Conservation (phyloP, 768 basidiomycete species). For the Hygrophoropsis aurantiaca region DNA sequence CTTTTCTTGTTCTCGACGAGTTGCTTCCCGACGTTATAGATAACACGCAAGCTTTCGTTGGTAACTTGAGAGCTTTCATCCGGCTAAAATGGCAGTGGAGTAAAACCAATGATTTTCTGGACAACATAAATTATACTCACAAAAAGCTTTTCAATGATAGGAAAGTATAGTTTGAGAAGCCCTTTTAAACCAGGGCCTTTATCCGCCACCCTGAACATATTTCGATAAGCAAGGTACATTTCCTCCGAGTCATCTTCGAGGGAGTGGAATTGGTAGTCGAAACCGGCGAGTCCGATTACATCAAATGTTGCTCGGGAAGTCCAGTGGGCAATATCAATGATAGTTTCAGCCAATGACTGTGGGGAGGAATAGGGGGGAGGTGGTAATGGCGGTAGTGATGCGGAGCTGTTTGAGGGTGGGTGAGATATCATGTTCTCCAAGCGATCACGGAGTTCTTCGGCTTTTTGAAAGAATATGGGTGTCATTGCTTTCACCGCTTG, state of each 20-base stretch:
- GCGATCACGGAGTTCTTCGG: constrained; percentile 45
- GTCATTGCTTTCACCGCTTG: constrained; percentile 44
- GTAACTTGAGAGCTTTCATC: constrained; percentile 39
- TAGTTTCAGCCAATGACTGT: constrained; percentile 8
- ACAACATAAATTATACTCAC: constrained; percentile 28
- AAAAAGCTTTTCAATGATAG: constrained; percentile 43
- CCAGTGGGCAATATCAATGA: constrained; percentile 56
- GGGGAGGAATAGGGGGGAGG: constrained; percentile 4
- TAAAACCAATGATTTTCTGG: not conserved
- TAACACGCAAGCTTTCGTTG: constrained; percentile 37
- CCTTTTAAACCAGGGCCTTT: constrained; percentile 40
- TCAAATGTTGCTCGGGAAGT: constrained; percentile 64
- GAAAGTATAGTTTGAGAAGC: constrained; percentile 47
- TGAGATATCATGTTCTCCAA: constrained; percentile 37
- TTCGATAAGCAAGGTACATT: constrained; percentile 49
- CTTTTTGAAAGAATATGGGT: constrained; percentile 51
- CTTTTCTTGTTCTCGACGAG: constrained; percentile 44
- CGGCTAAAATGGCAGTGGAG: constrained; percentile 34
- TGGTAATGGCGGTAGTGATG: constrained; percentile 7
- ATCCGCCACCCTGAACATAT: constrained; percentile 50
- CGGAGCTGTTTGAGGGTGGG: not conserved
- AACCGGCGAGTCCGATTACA: constrained; percentile 59
- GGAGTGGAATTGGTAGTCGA: constrained; percentile 52
- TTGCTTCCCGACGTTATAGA: constrained; percentile 40
- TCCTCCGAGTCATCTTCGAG: constrained; percentile 48